Evolutionary conservation across 2,329 filamentous ascomycete genomes (phyloP), one percentile per base, ranked within the genome.

Genomic region (Orbilia quercus): DNA sequence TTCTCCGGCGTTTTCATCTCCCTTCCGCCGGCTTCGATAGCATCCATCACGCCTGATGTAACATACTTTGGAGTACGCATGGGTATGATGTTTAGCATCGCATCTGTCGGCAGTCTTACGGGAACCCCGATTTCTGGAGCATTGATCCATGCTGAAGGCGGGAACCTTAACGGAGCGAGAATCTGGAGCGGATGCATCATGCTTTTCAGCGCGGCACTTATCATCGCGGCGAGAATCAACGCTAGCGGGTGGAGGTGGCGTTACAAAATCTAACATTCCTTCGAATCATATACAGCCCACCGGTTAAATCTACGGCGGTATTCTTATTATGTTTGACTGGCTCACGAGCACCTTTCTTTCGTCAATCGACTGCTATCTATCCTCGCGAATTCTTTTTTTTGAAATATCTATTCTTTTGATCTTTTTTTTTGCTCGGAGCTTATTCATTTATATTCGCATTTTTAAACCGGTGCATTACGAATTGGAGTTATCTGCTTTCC

Each of bases 81-180:
- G 69, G 74, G 74, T 2, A 69, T 75, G 62, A 70, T 74, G 67
- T 72, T 74, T 22, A 69, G 81, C 20, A 82, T 86, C 62, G 82
- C 86, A 16, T 83, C 82, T n/a, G 82, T 87, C 57, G 84, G 85
- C 0, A 82, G 82, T 1, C 78, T 87, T 55, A 85, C 83, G 1
- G 85, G 86, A 0, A 83, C 85, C 2, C 84, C 85, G 0, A 84
- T 87, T 69, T 84, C 82, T 1, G 85, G 85, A 1, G 83, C 82
- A 1, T 77, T 87, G 75, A 81, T 87, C 20, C 78, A 84, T 22
- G 55, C 63, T 14, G 55, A 64, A 47, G 62, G 63, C 34, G 70
- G 70, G 57, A 73, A 40, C 20, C 57, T 69, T 23, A 57, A 74
- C 44, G 44, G 40, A 2, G 70, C 70, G 40, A 67, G 70, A 42